Evolutionary conservation across 495 filamentous ascomycete species (phyloP).

Genomic region (Arthonia radiata): DNA sequence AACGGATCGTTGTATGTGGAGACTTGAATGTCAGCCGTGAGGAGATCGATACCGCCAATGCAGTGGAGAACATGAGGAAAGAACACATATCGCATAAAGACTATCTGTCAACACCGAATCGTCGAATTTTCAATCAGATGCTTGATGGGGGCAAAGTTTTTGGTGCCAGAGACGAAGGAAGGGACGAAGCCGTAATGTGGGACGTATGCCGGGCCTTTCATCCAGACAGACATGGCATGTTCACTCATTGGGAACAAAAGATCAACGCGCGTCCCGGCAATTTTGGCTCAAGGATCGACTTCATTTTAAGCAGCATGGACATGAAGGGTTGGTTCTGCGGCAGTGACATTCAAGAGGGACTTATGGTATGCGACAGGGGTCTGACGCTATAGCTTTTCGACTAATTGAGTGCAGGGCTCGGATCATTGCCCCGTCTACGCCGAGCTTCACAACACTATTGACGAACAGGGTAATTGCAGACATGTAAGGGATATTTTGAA

Average conservation of each 20-base stretch:
- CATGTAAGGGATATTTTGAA: constrained; percentile 57
- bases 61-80: constrained; percentile 44
- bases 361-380: constrained; percentile 32
- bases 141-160: constrained; percentile 45
- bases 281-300: constrained; percentile 77
- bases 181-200: constrained; percentile 52
- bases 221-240: constrained; percentile 63
- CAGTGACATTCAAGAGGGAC: constrained; percentile 84
- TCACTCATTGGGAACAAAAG: constrained; percentile 79
- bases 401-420: constrained; percentile 34
- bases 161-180: constrained; percentile 42
- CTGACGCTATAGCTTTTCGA: neutral
- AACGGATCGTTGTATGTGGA: constrained; percentile 60
- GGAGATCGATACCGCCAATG: constrained; percentile 47
- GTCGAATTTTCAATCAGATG: constrained; percentile 67
- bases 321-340: constrained; percentile 70
- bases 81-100: constrained; percentile 36
- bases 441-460: constrained; percentile 38
- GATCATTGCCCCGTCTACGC: constrained; percentile 92
- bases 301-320: constrained; percentile 55
- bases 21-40: constrained; percentile 73
- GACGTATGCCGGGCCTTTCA: constrained; percentile 76
- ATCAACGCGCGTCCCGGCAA: constrained; percentile 79
- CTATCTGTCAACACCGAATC: constrained; percentile 47
- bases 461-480: constrained; percentile 21